These are phyloP conservation scores for Syzygium syzygioides DNA, from an alignment of 441 rosid genomes.

Conservation along the genomic window DNA sequence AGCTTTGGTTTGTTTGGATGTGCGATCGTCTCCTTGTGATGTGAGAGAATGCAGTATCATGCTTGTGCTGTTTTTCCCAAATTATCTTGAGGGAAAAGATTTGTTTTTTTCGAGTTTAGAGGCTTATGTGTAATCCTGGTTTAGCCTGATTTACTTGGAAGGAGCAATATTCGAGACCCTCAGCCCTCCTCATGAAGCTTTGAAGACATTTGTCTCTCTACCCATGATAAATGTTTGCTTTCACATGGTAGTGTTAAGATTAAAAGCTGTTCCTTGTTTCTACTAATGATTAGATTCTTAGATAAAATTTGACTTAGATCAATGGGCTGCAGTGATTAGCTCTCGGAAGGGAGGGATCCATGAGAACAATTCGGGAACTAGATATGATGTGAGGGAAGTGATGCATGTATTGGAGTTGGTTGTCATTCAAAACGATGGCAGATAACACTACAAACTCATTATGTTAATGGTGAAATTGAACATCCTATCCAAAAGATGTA, in stretches of 20 bases:
- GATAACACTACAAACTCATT: background rate
- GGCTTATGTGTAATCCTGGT: background rate
- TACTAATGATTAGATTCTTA: background rate
- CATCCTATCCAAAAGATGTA: background rate
- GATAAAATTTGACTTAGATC: background rate
- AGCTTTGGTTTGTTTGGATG: too few species aligned
- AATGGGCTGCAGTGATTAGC: background rate
- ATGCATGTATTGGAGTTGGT: background rate
- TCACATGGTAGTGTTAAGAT: background rate
- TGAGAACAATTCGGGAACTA: background rate
- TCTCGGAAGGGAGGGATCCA: background rate
- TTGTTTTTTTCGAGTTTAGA: background rate
- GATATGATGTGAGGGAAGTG: background rate
- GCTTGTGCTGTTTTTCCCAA: background rate
- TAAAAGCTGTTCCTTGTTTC: background rate
- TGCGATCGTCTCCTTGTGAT: background rate
- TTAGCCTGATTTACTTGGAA: background rate
- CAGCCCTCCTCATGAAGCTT: background rate
- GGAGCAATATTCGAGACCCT: background rate
- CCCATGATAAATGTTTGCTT: background rate
- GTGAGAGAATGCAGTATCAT: background rate
- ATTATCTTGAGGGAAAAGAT: background rate
- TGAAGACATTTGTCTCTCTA: background rate
- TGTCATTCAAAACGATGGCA: background rate
- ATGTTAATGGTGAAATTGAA: background rate